Percentiles rank a stretch among this genome's conserved stretches.
Conservation (phyloP, 176 grass and related monocot species). For the Echinochloa phyllopogon region DNA sequence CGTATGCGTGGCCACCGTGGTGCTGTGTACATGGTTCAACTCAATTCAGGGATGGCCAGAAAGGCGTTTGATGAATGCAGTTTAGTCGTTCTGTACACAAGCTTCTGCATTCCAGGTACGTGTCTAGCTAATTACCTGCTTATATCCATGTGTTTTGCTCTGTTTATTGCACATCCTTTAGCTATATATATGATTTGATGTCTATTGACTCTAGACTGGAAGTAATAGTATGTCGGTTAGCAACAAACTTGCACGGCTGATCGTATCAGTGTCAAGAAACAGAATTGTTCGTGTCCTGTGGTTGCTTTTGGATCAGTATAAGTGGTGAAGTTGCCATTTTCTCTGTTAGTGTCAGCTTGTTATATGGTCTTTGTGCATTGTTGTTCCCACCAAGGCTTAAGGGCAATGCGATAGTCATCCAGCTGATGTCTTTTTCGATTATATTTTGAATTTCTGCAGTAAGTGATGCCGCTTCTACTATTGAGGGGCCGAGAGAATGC, state of each 20-base stretch:
- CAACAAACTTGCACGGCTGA: background rate
- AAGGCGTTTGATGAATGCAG: background rate
- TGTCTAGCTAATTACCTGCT: too few relatives aligned
- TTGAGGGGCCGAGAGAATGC: background rate
- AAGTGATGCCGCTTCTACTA: background rate
- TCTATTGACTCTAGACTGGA: background rate
- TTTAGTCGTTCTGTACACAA: background rate
- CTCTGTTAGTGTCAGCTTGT: background rate
- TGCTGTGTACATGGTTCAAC: background rate
- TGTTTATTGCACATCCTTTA: too few relatives aligned
- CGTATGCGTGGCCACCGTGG: too few relatives aligned
- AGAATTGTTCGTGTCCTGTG: background rate
- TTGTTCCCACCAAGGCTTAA: background rate
- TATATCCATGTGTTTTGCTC: too few relatives aligned
- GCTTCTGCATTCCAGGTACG: slow-evolving; percentile 14
- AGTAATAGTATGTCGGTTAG: background rate
- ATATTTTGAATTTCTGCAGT: background rate
- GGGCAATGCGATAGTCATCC: background rate
- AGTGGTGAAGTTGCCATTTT: background rate
- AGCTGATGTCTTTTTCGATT: background rate
- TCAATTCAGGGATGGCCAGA: background rate
- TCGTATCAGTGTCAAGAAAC: background rate
- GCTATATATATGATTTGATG: background rate
- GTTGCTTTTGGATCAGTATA: background rate
- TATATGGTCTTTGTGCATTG: too few relatives aligned